Conservation (phyloP, 176 grass and related monocot species). For the Eremochloa ophiuroides region DNA sequence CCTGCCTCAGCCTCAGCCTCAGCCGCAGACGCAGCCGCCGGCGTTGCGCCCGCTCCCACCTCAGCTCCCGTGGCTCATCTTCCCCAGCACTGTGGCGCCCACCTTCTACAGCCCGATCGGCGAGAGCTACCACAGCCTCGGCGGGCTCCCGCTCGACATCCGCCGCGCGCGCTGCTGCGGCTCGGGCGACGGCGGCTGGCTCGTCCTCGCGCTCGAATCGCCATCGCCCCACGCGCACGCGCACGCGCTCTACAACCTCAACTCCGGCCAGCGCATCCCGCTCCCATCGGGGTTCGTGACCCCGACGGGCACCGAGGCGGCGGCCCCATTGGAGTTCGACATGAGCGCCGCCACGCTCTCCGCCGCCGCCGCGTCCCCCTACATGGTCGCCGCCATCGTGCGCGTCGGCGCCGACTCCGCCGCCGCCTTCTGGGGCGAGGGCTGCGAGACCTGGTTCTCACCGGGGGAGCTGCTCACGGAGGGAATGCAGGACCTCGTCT, state of each 20-base stretch:
- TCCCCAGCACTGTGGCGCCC: constrained; percentile 26
- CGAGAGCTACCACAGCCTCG: not conserved
- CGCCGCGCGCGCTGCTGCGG: constrained; percentile 28
- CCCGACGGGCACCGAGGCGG: not conserved
- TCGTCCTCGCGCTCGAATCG: constrained; percentile 19
- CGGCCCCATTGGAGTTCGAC: constrained; percentile 17
- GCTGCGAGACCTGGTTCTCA: constrained; percentile 1
- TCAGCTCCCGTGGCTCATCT: constrained; percentile 32
- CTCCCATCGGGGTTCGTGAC: not conserved
- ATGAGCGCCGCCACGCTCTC: constrained; percentile 18
- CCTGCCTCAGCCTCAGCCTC: not conserved
- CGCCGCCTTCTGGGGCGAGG: constrained; percentile 28
- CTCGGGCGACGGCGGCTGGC: constrained; percentile 25
- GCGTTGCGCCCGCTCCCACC: not conserved
- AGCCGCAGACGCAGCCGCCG: not conserved
- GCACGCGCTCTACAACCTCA: constrained; percentile 31
- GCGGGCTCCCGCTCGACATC: constrained; percentile 17
- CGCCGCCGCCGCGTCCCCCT: too few relatives aligned
- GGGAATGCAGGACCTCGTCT: constrained; percentile 22
- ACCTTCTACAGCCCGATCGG: constrained; percentile 21
- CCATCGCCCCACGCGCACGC: too few relatives aligned
- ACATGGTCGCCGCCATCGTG: constrained; percentile 32
- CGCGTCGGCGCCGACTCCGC: not conserved
- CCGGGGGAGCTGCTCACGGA: not conserved
- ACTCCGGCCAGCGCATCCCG: not conserved